phyloP scores from a whole-genome alignment of 345 rosid species.

The Linum lewisii region DNA sequence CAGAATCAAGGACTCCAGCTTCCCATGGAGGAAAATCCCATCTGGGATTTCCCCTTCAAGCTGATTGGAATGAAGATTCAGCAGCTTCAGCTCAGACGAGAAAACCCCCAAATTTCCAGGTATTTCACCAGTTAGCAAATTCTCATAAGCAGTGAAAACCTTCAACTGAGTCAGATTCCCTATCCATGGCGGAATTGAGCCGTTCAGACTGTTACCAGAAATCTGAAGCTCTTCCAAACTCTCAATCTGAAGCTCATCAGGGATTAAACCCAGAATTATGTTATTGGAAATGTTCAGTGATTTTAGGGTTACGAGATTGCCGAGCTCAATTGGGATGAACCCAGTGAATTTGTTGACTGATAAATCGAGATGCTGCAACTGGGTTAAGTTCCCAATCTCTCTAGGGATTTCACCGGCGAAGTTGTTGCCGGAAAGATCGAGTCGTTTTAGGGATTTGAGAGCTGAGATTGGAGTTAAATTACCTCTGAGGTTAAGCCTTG shows the following conservation, averaged over 20 bases:
- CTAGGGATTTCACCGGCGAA: slow-evolving; percentile 19
- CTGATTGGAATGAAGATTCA: slow-evolving; percentile 88
- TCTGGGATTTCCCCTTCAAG: slow-evolving; percentile 70
- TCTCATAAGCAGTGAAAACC: slow-evolving; percentile 11
- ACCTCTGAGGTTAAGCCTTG: slow-evolving; percentile 68
- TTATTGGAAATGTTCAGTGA: slow-evolving; percentile 7
- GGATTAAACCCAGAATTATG: background rate
- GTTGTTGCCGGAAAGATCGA: slow-evolving; percentile 24
- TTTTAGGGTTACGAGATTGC: slow-evolving; percentile 18
- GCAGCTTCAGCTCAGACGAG: slow-evolving; percentile 45
- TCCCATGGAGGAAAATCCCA: slow-evolving; percentile 70
- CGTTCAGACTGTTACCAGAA: slow-evolving; percentile 4
- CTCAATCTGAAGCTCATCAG: slow-evolving; percentile 3
- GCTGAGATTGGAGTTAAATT: slow-evolving; percentile 49
- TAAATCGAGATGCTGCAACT: slow-evolving; percentile 5
- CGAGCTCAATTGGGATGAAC: slow-evolving; percentile 2
- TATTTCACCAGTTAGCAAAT: slow-evolving; percentile 12
- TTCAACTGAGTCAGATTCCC: background rate
- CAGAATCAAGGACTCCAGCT: slow-evolving; percentile 66
- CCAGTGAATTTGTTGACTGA: slow-evolving; percentile 5
- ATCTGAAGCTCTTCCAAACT: slow-evolving; percentile 6
- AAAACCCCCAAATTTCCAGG: slow-evolving; percentile 52
- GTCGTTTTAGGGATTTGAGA: slow-evolving; percentile 23
- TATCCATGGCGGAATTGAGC: slow-evolving; percentile 2
- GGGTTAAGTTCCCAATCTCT: slow-evolving; percentile 19